Evolutionary conservation across 768 basidiomycete genomes (phyloP).

Genomic region (Agaricus sinodeliciosus): DNA sequence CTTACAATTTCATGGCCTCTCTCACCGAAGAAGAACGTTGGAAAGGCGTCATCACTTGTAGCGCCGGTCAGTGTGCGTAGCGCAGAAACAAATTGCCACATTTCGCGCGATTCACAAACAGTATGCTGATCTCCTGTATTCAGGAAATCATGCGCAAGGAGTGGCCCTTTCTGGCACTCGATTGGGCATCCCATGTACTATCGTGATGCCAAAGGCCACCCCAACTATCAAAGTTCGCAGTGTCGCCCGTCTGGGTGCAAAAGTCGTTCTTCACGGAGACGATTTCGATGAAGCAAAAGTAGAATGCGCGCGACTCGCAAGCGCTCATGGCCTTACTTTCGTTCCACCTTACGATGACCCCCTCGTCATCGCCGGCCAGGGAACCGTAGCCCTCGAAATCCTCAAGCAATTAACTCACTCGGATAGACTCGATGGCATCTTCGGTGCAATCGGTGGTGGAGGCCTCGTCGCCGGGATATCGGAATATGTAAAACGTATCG

Average conservation of each 20-base stretch:
- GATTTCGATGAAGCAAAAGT: constrained; percentile 97
- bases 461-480: constrained; percentile 88
- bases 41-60: constrained; percentile 97
- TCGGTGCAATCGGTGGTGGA: constrained; percentile 91
- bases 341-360: constrained; percentile 99
- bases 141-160: constrained; percentile 98
- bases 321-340: constrained; percentile 70
- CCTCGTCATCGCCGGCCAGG: constrained; percentile 94
- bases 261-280: constrained; percentile 83
- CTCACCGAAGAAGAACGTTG: constrained; percentile 84
- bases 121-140: background rate
- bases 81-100: constrained; percentile 15
- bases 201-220: constrained; percentile 95
- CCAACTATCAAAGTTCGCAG: constrained; percentile 96
- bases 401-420: constrained; percentile 80
- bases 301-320: constrained; percentile 85
- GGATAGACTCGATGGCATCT: constrained; percentile 76
- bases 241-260: constrained; percentile 90
- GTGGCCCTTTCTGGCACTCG: constrained; percentile 91
- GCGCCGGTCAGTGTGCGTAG: constrained; percentile 83
- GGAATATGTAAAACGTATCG: constrained; percentile 91
- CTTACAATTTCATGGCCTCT: constrained; percentile 97
- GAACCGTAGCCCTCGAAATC: constrained; percentile 92
- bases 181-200: constrained; percentile 91
- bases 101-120: constrained; percentile 6